Conservation (phyloP, 2,329 filamentous ascomycete genomes). For the Epichloe festucae region DNA sequence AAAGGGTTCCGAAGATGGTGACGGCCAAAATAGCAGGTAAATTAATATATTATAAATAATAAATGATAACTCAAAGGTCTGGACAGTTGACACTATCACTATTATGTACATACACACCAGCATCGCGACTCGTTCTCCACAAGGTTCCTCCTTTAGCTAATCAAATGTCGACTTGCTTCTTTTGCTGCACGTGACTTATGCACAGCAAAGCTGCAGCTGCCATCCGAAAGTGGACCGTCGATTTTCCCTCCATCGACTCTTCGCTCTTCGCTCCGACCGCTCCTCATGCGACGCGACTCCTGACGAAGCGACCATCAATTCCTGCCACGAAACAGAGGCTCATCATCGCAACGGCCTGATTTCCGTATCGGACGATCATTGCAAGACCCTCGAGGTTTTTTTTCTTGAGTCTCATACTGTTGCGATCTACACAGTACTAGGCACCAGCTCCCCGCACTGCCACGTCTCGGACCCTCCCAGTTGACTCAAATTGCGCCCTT, state of each 20-base stretch:
- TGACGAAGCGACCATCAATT: background rate
- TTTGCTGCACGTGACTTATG: background rate
- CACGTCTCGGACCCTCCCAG: background rate
- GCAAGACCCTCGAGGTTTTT: background rate
- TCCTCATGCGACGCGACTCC: constrained; percentile 1
- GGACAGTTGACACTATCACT: no score
- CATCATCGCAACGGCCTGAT: background rate
- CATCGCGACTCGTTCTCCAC: no score
- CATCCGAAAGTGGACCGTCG: background rate
- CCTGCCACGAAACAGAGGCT: background rate
- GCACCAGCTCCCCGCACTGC: background rate
- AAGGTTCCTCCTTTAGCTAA: no score
- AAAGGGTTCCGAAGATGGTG: no score
- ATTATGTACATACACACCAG: no score
- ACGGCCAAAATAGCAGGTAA: no score
- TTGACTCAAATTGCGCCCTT: background rate
- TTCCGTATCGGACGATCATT: background rate
- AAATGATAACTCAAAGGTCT: no score
- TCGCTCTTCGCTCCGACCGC: background rate
- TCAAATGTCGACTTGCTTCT: background rate
- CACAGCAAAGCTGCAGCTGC: background rate
- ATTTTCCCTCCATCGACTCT: background rate
- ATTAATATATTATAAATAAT: no score
- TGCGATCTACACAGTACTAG: background rate
- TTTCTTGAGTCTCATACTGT: background rate